Percentiles rank a stretch among this genome's conserved stretches.
Evolutionary conservation across 257 asterid genomes (phyloP).

Genomic region (Anisodus acutangulus): DNA sequence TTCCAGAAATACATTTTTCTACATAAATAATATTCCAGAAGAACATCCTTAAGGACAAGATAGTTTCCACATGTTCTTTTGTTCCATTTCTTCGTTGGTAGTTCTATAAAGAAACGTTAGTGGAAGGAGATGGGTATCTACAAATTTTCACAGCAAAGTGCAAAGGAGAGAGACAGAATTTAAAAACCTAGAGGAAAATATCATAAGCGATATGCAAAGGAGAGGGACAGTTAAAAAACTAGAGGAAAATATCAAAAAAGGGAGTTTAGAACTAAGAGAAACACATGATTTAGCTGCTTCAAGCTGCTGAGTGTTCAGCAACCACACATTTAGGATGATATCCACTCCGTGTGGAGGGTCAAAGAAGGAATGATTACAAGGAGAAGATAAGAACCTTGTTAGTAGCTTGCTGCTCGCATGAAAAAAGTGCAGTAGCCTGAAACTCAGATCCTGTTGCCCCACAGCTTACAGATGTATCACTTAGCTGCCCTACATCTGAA

Average conservation of each 20-base stretch:
- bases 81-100: not conserved
- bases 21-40: not conserved
- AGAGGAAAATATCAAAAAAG: not conserved
- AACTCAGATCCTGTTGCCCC: slow-evolving; percentile 44
- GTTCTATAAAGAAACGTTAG: not conserved
- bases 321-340: not conserved
- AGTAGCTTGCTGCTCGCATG: slow-evolving; percentile 40
- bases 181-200: not conserved
- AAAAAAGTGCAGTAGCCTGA: slow-evolving; percentile 43
- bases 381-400: slow-evolving; percentile 47
- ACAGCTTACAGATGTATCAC: slow-evolving; percentile 45
- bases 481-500: slow-evolving; percentile 42
- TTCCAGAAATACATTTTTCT: not conserved
- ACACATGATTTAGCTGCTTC: slow-evolving; percentile 10
- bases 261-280: not conserved
- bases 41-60: not conserved
- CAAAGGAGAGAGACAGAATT: not conserved
- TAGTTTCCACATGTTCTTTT: slow-evolving; percentile 6
- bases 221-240: too few species aligned
- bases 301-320: not conserved
- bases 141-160: not conserved
- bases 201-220: too few species aligned
- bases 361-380: not conserved
- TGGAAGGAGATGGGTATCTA: slow-evolving; percentile 11
- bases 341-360: not conserved